Conservation (phyloP, 2,329 filamentous ascomycete genomes). For the Beauveria sp. region DNA sequence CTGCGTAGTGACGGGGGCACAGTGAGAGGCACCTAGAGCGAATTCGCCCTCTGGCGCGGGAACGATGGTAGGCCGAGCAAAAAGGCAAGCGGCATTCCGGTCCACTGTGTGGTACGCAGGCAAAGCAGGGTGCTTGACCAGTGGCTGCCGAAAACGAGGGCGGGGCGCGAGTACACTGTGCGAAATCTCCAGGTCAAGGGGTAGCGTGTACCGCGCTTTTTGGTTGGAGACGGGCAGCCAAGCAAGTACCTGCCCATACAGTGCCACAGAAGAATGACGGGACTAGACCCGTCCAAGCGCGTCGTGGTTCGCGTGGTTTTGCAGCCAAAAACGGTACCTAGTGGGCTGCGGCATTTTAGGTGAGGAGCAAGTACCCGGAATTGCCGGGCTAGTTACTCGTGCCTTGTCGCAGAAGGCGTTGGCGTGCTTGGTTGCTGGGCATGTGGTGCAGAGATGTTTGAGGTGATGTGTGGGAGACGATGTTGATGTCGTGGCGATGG, state of each 20-base stretch:
- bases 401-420: background rate
- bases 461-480: background rate
- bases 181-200: conserved; percentile 11
- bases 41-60: background rate
- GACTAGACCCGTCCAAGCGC: conserved; percentile 13
- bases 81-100: background rate
- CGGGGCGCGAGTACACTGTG: conserved; percentile 28
- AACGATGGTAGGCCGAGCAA: background rate
- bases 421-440: conserved; percentile 1
- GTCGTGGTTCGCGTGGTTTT: background rate
- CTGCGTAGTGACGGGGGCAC: background rate
- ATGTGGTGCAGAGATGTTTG: conserved; percentile 6
- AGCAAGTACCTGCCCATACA: conserved; percentile 33
- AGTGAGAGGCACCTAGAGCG: conserved; percentile 1
- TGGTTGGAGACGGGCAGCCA: conserved; percentile 23
- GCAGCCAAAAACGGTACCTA: conserved; percentile 6
- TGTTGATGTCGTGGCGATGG: background rate
- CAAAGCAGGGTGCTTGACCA: background rate
- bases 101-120: conserved; percentile 2
- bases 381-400: background rate
- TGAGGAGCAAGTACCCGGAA: conserved; percentile 8
- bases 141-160: background rate
- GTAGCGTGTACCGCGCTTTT: conserved; percentile 28
- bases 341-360: conserved; percentile 10
- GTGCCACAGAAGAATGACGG: conserved; percentile 24